phyloP scores from a whole-genome alignment of 2,329 filamentous ascomycete species.

The Fusarium caatingaense region DNA sequence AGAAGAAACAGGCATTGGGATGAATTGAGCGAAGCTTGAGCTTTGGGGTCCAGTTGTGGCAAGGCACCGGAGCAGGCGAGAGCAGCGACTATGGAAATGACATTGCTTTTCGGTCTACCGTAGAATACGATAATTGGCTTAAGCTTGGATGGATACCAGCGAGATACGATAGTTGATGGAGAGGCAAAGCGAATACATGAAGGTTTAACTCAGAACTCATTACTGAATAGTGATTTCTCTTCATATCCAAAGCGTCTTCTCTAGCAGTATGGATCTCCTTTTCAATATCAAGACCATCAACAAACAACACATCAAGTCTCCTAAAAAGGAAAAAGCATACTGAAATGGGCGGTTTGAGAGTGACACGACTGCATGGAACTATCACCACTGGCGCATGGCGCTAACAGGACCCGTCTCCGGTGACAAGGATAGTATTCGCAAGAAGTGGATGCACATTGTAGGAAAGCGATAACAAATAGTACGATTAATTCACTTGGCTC shows the following conservation, averaged over 20 bases:
- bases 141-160: not conserved
- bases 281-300: not conserved
- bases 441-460: constrained; percentile 6
- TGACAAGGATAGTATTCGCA: constrained; percentile 9
- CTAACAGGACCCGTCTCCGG: constrained; percentile 24
- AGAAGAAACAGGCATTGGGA: not conserved
- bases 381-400: constrained; percentile 27
- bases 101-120: constrained; percentile 2
- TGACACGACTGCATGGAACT: constrained; percentile 29
- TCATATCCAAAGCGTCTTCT: not conserved
- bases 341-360: constrained; percentile 14
- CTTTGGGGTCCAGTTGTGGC: constrained; percentile 20
- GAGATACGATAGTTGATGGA: not conserved
- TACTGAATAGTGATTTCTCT: not conserved
- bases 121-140: not conserved
- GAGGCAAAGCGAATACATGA: not conserved
- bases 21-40: constrained; percentile 8
- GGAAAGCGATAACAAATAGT: not conserved
- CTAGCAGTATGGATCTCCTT: not conserved
- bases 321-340: constrained; percentile 5
- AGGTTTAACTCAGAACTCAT: not conserved
- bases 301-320: not conserved
- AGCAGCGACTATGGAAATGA: not conserved
- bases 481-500: constrained; percentile 9
- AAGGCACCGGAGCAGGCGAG: constrained; percentile 6